Base-by-base conservation (phyloP, 2,329 filamentous ascomycete species). In the Colletotrichum aenigma region DNA sequence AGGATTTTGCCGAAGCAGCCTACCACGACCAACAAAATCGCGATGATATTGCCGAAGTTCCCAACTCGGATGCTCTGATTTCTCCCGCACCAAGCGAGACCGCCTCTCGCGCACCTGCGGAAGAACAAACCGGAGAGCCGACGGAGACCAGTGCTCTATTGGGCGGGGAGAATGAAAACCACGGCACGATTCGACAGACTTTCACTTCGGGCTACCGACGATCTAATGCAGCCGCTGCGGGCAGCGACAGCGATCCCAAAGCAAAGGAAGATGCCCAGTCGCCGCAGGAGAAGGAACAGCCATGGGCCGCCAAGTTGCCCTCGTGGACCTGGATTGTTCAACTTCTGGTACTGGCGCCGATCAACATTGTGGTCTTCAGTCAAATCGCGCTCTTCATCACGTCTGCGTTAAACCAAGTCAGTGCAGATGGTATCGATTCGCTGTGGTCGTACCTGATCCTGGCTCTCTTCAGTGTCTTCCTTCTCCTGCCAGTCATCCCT, bases 251-350 rank as follows among this genome's bases (percentile, higher is more conserved):
- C 4, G 48, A 77, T 66, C 84, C 80, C 56, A 83, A 81, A 80
- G 84, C 84, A 9, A 81, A 78, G 71, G 77, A 78, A 77, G 76
- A 77, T 38, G 73, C 72, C 3, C 79, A 86, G 70, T 52, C 43
- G n/a, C 85, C 88, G 1, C 96, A 93, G 81, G 90, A 91, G 15
- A 87, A 91, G 69, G 97, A 98, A 82, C 97, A 98, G 83, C 86
- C 90, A 16, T 99, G 97, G 97, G 98, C 95, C 67, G 90, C 90
- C 6, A 89, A 89, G 48, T 86, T 98, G 70, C 95, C 95, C 2
- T 91, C 90, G 60, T 98, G 94, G 94, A 93, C 94, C 21, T 99
- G 97, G 97, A 84, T 97, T 56, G 79, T 98, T 21, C 96, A 99
- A 81, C 93, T 98, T 78, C 86, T 98, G 5, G 82, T 98, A 18